Evolutionary conservation across 2,329 filamentous ascomycete genomes (phyloP), one percentile per base, ranked within the genome.

Genomic region (Gaeumannomyces sp.): DNA sequence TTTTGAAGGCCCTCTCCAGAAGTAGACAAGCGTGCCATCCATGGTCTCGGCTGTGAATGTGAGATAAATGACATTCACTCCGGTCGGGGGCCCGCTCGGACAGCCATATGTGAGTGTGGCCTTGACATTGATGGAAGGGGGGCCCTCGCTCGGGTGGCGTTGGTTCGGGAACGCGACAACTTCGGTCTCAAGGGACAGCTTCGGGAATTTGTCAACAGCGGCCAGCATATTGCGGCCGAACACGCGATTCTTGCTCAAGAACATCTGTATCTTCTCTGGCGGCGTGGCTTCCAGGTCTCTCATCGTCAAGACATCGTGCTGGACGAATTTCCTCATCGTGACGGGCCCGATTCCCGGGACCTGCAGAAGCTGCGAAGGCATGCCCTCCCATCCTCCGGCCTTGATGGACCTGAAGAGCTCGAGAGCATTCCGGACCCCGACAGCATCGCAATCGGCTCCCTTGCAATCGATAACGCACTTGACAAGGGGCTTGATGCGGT

Each of bases 301-400:
- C 7, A 98, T 86, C 6, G 81, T 90, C 33, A 79, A 85, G 64
- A 98, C 84, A 0, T 88, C 87, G n/a, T 86, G 87, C 56, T 83
- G 82, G 3, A 86, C 83, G 59, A 98, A 82, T 73, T 90, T 95
- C 53, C 89, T 84, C 68, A 91, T 87, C n/a, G 85, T 84, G 1
- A 88, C 91, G 5, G 86, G 80, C 0, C 95, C 95, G 67, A 98
- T 85, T 3, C 87, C 85, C 0, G 91, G 86, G 1, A 99, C 83
- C 73, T 98, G 94, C 66, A 90, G 89, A 71, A 99, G 83, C 69
- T 97, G 91, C 28, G 89, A 81, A 0, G 91, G 85, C 2, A 88
- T 90, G 45, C 90, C 87, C 71, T 99, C 95, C 95, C 93, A 97
- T 1, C 82, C 80, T 1, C 84, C 85, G 2, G 93, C 90, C 28